These are phyloP conservation scores for Coemansia asiatica DNA, from an alignment of 192 early-diverging fungal species.

Conservation along the genomic window DNA sequence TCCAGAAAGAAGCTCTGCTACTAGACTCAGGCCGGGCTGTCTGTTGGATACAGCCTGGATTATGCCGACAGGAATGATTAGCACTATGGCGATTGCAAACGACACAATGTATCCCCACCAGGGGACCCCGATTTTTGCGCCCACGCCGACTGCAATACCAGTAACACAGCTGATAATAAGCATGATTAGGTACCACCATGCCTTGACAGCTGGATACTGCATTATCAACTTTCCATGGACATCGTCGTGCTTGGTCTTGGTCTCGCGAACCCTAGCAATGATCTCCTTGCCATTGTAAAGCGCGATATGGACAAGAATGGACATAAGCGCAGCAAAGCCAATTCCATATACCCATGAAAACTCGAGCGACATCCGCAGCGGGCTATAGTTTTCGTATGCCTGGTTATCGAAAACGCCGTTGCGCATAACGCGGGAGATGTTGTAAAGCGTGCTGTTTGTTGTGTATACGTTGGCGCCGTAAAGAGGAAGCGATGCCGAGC, in stretches of 20 bases:
- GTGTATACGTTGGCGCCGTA: constrained; percentile 66
- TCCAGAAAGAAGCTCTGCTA: constrained; percentile 83
- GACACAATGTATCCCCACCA: constrained; percentile 78
- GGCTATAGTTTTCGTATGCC: constrained; percentile 64
- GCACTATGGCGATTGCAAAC: constrained; percentile 63
- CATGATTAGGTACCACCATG: constrained; percentile 71
- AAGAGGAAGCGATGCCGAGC: constrained; percentile 60
- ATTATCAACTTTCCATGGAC: constrained; percentile 74
- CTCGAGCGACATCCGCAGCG: constrained; percentile 66
- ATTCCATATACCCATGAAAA: constrained; percentile 72
- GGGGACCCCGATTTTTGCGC: constrained; percentile 71
- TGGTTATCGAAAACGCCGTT: constrained; percentile 57
- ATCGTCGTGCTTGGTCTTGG: constrained; percentile 64
- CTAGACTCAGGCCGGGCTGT: constrained; percentile 73
- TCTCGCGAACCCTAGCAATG: constrained; percentile 59
- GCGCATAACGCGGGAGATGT: constrained; percentile 60
- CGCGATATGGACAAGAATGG: constrained; percentile 66
- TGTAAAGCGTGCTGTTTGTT: constrained; percentile 58
- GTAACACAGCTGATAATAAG: constrained; percentile 57
- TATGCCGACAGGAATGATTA: constrained; percentile 79
- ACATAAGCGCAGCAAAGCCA: constrained; percentile 67
- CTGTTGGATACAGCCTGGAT: constrained; percentile 79
- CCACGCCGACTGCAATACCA: constrained; percentile 56
- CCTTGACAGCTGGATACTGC: constrained; percentile 69
- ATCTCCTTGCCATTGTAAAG: constrained; percentile 76